A percentile compares a stretch with the other conserved stretches of the same genome.
Conservation (phyloP, 345 rosid species). For the Rhizophora mangle region DNA sequence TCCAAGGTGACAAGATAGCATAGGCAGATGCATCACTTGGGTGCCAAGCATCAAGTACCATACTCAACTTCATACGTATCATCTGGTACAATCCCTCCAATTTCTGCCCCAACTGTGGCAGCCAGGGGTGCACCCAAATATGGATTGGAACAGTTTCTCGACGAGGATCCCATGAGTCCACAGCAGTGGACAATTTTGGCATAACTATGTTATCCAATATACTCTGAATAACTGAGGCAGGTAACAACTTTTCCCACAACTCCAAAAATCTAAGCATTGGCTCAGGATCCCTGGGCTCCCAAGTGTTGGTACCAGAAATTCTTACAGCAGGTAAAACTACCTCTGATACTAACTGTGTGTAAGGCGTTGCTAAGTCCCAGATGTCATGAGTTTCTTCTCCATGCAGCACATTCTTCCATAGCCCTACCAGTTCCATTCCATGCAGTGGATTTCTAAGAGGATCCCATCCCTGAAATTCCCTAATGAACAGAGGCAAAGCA, state of each 20-base stretch:
- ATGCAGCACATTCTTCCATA: conserved; percentile 72
- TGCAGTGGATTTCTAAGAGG: conserved; percentile 69
- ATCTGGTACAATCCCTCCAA: conserved; percentile 73
- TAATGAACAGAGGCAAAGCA: conserved; percentile 73
- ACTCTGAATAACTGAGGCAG: conserved; percentile 56
- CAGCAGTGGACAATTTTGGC: conserved; percentile 78
- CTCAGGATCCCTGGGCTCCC: conserved; percentile 93
- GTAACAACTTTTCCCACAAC: conserved; percentile 73
- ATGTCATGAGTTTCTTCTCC: conserved; percentile 58
- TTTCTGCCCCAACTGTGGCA: conserved; percentile 73
- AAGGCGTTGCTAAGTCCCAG: conserved; percentile 67
- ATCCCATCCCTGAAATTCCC: conserved; percentile 94
- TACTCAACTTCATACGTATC: conserved; percentile 75
- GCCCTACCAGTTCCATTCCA: conserved; percentile 51
- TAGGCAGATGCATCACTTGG: conserved; percentile 82
- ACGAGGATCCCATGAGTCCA: conserved; percentile 86
- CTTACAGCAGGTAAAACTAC: conserved; percentile 80
- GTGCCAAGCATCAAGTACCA: conserved; percentile 91
- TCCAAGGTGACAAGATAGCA: conserved; percentile 88
- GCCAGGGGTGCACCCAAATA: conserved; percentile 95
- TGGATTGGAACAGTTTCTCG: conserved; percentile 80
- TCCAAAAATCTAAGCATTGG: conserved; percentile 92
- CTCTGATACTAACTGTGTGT: conserved; percentile 68
- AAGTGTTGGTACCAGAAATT: conserved; percentile 75
- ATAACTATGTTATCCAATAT: conserved; percentile 60